Evolutionary conservation across 164 flowering plant genomes (phyloP), one percentile per base, ranked within the genome.

Genomic region (Tinospora cordifolia): DNA sequence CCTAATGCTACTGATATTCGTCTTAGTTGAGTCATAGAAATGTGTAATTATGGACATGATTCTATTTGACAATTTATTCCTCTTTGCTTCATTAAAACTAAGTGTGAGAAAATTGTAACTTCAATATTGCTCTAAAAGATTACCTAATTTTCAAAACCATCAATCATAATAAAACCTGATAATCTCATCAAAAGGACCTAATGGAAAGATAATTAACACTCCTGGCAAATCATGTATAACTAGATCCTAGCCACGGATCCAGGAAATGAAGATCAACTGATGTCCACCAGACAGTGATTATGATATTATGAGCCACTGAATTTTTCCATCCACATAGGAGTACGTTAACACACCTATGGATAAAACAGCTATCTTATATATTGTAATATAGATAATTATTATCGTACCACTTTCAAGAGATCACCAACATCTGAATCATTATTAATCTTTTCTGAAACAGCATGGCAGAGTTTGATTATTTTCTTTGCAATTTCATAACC

Each of bases 401-500:
- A n/a, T 51, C 59, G 19, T 79, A 85, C 88, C 83, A 86, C 34
- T 72, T 86, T 86, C 24, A 86, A 68, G 71, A 82, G 81, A 71
- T 86, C 84, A 58, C 89, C 87, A 40, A 86, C 74, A 60, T 81
- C 84, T 46, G 80, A 22, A 47, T 86, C 89, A 79, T 80, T 81
- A 68, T 86, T 86, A n/a, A 86, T 75, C 71, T 71, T 84, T 68
- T 80, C 87, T 62, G 82, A 83, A 34, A 86, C 87, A 72, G 79
- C 86, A 79, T 82, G 82, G 59, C 81, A 78, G 25, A 86, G 83
- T 66, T 86, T 84, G 75, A 86, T 80, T 13, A 86, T 82, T 76
- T 80, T 84, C 75, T 82, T 86, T 41, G 89, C 87, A 65, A 73
- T 58, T 59, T 79, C 85, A 76, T 86, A 86, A 74, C 85, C 85